These are phyloP conservation scores for Boletellus deceptivus DNA, from an alignment of 1,284 basidiomycete species.

Conservation along the genomic window DNA sequence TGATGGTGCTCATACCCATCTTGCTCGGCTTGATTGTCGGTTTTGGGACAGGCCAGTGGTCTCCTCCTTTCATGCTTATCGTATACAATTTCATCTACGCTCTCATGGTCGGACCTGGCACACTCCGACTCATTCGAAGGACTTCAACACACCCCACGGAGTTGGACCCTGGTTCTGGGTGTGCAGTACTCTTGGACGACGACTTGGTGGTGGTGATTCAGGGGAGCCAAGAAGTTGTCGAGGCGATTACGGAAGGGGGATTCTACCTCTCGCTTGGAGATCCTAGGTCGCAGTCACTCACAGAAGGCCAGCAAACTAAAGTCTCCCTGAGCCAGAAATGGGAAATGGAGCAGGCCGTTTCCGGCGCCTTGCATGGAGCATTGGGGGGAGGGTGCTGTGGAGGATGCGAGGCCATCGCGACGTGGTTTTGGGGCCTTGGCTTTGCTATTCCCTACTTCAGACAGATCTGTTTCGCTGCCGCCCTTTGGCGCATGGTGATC, in stretches of 20 bases:
- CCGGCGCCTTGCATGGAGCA: slow-evolving; percentile 10
- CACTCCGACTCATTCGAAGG: slow-evolving; percentile 15
- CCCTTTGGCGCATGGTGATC: slow-evolving; percentile 7
- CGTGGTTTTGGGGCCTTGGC: slow-evolving; percentile 14
- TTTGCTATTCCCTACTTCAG: slow-evolving; percentile 10
- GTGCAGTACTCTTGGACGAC: slow-evolving; percentile 20
- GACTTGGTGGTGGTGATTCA: slow-evolving; percentile 15
- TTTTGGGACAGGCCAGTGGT: slow-evolving; percentile 7
- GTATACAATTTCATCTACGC: slow-evolving; percentile 5
- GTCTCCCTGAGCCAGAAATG: background rate
- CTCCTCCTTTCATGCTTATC: slow-evolving; percentile 7
- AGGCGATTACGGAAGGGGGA: slow-evolving; percentile 20
- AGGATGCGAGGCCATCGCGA: slow-evolving; percentile 13
- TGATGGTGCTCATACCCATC: slow-evolving; percentile 17
- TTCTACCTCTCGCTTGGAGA: slow-evolving; percentile 19
- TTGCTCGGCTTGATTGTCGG: slow-evolving; percentile 10
- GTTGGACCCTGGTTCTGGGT: slow-evolving; percentile 11
- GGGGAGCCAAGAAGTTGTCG: slow-evolving; percentile 15
- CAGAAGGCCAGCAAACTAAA: background rate
- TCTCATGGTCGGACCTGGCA: slow-evolving; percentile 16
- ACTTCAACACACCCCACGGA: slow-evolving; percentile 6
- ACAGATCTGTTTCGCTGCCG: background rate
- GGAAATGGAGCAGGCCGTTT: slow-evolving; percentile 10
- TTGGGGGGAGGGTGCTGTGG: slow-evolving; percentile 21
- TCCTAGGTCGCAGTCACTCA: too few species aligned